phyloP scores from a whole-genome alignment of 2,329 filamentous ascomycete species.

The Uncinocarpus reesii region DNA sequence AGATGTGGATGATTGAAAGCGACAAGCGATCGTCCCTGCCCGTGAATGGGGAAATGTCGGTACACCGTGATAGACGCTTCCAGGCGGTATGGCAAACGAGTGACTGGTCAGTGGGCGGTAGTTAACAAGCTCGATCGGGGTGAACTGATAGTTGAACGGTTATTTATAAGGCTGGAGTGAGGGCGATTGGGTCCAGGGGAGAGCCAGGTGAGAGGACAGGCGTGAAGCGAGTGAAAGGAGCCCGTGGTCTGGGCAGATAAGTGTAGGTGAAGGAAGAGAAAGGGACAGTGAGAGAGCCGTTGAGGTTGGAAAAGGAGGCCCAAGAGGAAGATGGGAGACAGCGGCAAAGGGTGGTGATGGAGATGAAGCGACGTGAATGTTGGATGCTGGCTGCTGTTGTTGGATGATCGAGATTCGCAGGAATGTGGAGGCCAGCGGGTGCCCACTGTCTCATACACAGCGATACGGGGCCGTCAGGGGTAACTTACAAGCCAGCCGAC shows the following conservation, averaged over 20 bases:
- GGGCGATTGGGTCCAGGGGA: neutral
- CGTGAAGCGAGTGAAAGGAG: too few relatives aligned
- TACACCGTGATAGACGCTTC: neutral
- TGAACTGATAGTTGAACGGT: neutral
- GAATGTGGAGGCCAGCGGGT: neutral
- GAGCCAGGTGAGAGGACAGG: neutral
- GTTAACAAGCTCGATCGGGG: neutral
- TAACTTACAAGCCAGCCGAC: neutral
- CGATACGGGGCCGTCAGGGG: neutral
- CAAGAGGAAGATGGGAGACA: neutral
- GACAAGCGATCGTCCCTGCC: neutral
- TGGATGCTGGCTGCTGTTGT: neutral
- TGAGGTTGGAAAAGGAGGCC: neutral
- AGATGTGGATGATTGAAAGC: neutral
- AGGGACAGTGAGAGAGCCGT: neutral
- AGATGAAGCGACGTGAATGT: neutral
- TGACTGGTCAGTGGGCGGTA: neutral
- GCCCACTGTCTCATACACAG: neutral
- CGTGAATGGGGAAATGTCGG: neutral
- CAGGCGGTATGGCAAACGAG: constrained; percentile 6
- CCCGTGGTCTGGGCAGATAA: too few relatives aligned
- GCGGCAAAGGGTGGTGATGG: neutral
- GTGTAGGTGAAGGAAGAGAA: neutral
- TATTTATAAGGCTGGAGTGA: constrained; percentile 1
- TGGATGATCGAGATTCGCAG: constrained; percentile 3